Conservation (phyloP, 2,329 filamentous ascomycete genomes). For the Shiraia bambusicola region DNA sequence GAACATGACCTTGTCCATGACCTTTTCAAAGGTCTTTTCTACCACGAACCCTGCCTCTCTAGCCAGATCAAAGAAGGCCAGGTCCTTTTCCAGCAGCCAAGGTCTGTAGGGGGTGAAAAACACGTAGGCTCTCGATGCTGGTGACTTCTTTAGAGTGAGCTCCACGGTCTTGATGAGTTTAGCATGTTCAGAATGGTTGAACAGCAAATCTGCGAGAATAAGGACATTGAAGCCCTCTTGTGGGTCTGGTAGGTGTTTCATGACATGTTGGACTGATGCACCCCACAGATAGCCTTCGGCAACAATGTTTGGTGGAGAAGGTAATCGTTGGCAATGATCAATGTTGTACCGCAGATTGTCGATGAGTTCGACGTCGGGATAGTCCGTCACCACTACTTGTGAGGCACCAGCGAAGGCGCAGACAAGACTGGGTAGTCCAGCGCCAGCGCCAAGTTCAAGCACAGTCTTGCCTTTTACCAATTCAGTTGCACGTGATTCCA, state of each 20-base stretch:
- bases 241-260: conserved; percentile 55
- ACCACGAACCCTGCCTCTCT: conserved; percentile 71
- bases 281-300: conserved; percentile 81
- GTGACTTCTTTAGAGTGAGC: conserved; percentile 61
- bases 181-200: conserved; percentile 84
- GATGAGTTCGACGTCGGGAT: conserved; percentile 81
- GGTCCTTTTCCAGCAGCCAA: conserved; percentile 82
- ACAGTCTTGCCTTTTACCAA: conserved; percentile 70
- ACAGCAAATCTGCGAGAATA: conserved; percentile 85
- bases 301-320: conserved; percentile 40
- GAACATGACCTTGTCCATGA: conserved; percentile 85
- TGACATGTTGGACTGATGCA: conserved; percentile 59
- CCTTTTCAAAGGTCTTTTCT: conserved; percentile 76
- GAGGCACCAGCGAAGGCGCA: conserved; percentile 70
- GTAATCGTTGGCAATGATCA: conserved; percentile 52
- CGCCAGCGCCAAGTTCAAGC: conserved; percentile 86
- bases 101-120: conserved; percentile 95
- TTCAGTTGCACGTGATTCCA: conserved; percentile 65
- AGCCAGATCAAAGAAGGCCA: conserved; percentile 81
- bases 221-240: conserved; percentile 70
- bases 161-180: conserved; percentile 74
- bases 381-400: conserved; percentile 78
- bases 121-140: conserved; percentile 69
- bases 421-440: conserved; percentile 79
- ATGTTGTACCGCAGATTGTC: conserved; percentile 78